Percentiles rank a stretch among this genome's conserved stretches.
Conservation (phyloP, 129 eudicot species). For the Solidago caesia region DNA sequence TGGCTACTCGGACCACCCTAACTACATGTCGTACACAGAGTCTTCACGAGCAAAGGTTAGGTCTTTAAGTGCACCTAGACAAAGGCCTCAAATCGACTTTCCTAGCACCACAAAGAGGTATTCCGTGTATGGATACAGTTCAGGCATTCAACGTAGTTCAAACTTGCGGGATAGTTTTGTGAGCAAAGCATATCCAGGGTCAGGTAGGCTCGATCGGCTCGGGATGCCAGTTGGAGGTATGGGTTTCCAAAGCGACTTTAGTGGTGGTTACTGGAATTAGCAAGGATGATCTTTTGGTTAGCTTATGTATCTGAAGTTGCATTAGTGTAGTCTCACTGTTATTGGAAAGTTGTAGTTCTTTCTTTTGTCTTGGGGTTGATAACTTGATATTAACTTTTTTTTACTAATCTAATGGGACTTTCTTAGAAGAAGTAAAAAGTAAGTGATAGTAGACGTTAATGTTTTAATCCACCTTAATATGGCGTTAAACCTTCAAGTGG, state of each 20-base stretch:
- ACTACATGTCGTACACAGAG: constrained; percentile 81
- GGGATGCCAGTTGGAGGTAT: constrained; percentile 62
- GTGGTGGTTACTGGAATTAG: constrained; percentile 59
- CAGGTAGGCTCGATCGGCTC: constrained; percentile 68
- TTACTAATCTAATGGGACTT: constrained; percentile 17
- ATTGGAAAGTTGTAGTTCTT: constrained; percentile 9
- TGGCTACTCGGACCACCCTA: constrained; percentile 77
- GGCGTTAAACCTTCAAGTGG: too few relatives aligned
- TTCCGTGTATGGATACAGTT: constrained; percentile 51
- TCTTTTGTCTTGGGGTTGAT: constrained; percentile 5
- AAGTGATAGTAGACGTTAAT: too few relatives aligned
- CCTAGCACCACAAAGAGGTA: constrained; percentile 54
- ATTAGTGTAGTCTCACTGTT: background rate
- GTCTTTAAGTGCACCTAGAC: constrained; percentile 82
- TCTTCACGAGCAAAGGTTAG: constrained; percentile 81
- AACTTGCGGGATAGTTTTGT: constrained; percentile 48
- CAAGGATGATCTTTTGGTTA: background rate
- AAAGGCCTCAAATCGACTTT: constrained; percentile 53
- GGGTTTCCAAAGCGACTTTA: constrained; percentile 45
- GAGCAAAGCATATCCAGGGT: constrained; percentile 74
- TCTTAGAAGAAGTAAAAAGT: constrained; percentile 14
- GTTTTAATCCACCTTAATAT: too few relatives aligned
- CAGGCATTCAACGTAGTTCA: constrained; percentile 34
- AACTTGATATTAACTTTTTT: constrained; percentile 18
- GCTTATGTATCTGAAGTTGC: constrained; percentile 3